These are phyloP conservation scores for Termitomyces titanicus DNA, from an alignment of 768 basidiomycete genomes.

Conservation along the genomic window DNA sequence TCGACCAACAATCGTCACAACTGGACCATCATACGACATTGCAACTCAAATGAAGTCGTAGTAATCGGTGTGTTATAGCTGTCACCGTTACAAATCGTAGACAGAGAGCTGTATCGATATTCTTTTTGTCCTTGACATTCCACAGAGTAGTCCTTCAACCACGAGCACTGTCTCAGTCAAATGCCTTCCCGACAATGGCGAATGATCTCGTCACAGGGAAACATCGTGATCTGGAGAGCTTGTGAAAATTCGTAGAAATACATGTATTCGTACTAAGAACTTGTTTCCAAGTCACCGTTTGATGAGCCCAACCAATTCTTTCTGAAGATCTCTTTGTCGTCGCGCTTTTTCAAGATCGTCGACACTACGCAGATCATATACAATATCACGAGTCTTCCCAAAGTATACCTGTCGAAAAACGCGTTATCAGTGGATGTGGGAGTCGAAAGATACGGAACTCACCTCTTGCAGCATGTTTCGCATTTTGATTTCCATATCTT, in stretches of 20 bases:
- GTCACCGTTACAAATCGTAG: background rate
- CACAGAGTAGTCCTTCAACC: background rate
- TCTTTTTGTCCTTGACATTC: background rate
- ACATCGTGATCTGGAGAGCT: background rate
- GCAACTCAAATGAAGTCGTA: background rate
- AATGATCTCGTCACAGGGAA: background rate
- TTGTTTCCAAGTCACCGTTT: conserved; percentile 46
- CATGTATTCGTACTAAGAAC: background rate
- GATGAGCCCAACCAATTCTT: conserved; percentile 85
- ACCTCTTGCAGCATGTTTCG: conserved; percentile 90
- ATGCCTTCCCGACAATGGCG: background rate
- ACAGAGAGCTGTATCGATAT: background rate
- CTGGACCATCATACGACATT: background rate
- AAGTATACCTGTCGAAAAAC: conserved; percentile 69
- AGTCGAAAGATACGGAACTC: conserved; percentile 7
- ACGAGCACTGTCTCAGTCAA: background rate
- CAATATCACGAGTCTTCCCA: conserved; percentile 94
- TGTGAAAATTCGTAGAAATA: background rate
- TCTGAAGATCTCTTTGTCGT: conserved; percentile 82
- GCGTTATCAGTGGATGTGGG: background rate
- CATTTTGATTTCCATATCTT: conserved; percentile 99
- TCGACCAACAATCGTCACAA: background rate
- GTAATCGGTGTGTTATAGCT: background rate
- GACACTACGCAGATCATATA: conserved; percentile 85
- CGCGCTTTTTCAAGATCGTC: conserved; percentile 82